Evolutionary conservation across 2,329 filamentous ascomycete species (phyloP).

Genomic region (Lachnellula arida): DNA sequence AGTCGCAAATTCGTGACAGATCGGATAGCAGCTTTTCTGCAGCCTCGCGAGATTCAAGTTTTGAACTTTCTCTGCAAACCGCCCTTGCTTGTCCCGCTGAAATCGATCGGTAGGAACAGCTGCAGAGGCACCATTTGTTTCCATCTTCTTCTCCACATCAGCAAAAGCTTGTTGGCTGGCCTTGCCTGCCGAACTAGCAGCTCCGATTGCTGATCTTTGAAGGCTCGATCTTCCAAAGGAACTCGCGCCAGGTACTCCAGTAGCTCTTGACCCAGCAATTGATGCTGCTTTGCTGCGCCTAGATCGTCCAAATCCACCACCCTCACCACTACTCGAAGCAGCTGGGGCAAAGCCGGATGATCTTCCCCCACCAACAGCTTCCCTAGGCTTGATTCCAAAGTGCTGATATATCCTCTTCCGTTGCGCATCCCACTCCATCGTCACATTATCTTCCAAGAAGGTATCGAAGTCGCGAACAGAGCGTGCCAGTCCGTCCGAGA

Average conservation of each 20-base stretch:
- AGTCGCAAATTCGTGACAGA: slow-evolving; percentile 70
- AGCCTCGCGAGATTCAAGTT: slow-evolving; percentile 70
- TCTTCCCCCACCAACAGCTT: slow-evolving; percentile 34
- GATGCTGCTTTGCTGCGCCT: slow-evolving; percentile 44
- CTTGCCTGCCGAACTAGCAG: slow-evolving; percentile 61
- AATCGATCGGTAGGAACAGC: slow-evolving; percentile 64
- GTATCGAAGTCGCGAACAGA: slow-evolving; percentile 88
- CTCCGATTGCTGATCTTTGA: slow-evolving; percentile 82
- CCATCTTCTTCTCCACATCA: slow-evolving; percentile 59
- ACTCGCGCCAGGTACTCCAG: slow-evolving; percentile 40
- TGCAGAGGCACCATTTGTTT: slow-evolving; percentile 43
- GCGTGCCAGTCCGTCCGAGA: slow-evolving; percentile 83
- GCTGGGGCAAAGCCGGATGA: slow-evolving; percentile 29
- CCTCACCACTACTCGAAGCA: slow-evolving; percentile 41
- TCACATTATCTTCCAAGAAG: slow-evolving; percentile 91
- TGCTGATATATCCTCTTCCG: slow-evolving; percentile 92
- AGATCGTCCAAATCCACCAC: slow-evolving; percentile 57
- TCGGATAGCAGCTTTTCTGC: slow-evolving; percentile 61
- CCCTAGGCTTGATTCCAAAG: slow-evolving; percentile 73
- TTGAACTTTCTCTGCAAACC: slow-evolving; percentile 74
- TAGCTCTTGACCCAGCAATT: slow-evolving; percentile 29
- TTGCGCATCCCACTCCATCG: slow-evolving; percentile 93
- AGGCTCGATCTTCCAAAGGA: slow-evolving; percentile 66
- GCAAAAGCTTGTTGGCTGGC: slow-evolving; percentile 57
- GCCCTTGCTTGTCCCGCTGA: slow-evolving; percentile 76